Conservation (phyloP, 371 early-diverging fungal genomes). For the Lichtheimia corymbifera region DNA sequence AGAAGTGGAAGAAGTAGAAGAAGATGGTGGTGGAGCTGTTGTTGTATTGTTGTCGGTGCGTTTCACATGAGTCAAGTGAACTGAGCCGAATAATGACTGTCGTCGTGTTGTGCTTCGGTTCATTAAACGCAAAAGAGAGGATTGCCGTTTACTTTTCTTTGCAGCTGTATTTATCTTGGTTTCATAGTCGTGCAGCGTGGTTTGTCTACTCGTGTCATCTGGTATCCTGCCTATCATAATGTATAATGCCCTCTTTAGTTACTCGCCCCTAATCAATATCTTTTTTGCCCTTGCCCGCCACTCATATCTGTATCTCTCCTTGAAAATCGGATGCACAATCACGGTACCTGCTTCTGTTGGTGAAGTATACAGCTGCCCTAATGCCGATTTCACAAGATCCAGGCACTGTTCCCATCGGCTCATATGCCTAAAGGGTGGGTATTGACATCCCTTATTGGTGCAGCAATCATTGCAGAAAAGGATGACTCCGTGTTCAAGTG, state of each 20-base stretch:
- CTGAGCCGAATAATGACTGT: constrained; percentile 8
- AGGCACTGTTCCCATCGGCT: constrained; percentile 75
- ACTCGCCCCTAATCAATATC: no score
- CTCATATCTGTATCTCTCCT: no score
- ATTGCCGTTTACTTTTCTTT: constrained; percentile 8
- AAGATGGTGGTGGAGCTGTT: background rate
- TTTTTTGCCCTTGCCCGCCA: no score
- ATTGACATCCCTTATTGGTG: constrained; percentile 9
- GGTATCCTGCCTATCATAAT: background rate
- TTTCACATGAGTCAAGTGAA: constrained; percentile 7
- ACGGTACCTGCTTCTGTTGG: no score
- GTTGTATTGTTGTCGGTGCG: background rate
- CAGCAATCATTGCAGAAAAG: constrained; percentile 41
- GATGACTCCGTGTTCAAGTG: constrained; percentile 37
- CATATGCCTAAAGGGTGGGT: constrained; percentile 1
- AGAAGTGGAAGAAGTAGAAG: no score
- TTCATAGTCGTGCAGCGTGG: constrained; percentile 16
- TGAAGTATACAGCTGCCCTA: constrained; percentile 47
- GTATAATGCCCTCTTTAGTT: background rate
- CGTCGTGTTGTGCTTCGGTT: constrained; percentile 7
- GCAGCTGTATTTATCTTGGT: constrained; percentile 11
- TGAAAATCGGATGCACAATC: no score
- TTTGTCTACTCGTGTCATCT: background rate
- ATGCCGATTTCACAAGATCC: constrained; percentile 75
- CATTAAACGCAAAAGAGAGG: constrained; percentile 18